Evolutionary conservation across 2,329 filamentous ascomycete species (phyloP).

Genomic region (Geosmithia flava): DNA sequence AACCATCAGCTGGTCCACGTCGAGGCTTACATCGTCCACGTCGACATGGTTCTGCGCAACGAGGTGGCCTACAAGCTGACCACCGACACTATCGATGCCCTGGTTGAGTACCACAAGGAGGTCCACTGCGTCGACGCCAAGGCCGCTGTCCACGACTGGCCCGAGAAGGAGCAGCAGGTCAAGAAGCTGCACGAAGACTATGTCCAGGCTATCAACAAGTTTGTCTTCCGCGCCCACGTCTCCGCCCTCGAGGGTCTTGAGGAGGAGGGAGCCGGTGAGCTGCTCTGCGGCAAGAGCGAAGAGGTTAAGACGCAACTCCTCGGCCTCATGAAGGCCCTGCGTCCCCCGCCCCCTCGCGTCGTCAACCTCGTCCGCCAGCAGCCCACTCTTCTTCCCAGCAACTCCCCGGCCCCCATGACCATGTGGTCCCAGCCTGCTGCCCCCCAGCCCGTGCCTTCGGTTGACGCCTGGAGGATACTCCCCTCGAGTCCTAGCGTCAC

Average conservation of each 20-base stretch:
- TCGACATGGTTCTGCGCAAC: constrained; percentile 96
- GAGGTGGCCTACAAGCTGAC: constrained; percentile 98
- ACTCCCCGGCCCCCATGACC: constrained; percentile 60
- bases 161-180: constrained; percentile 89
- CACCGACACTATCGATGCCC: constrained; percentile 79
- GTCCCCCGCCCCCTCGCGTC: constrained; percentile 76
- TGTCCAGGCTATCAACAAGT: constrained; percentile 92
- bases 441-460: constrained; percentile 51
- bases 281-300: constrained; percentile 82
- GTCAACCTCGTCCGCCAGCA: constrained; percentile 84
- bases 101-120: constrained; percentile 94
- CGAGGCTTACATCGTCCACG: constrained; percentile 95
- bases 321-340: constrained; percentile 74
- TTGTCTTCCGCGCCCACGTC: constrained; percentile 83
- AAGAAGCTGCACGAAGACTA: constrained; percentile 98
- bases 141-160: constrained; percentile 85
- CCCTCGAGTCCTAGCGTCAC: constrained; percentile 78
- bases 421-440: constrained; percentile 71
- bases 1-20: constrained; percentile 78
- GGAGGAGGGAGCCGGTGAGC: constrained; percentile 89
- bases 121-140: constrained; percentile 85
- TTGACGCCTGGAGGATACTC: constrained; percentile 84
- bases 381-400: constrained; percentile 70
- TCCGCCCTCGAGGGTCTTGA: constrained; percentile 88
- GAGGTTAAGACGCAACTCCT: constrained; percentile 84